A percentile compares a stretch with the other conserved stretches of the same genome.
These are phyloP conservation scores for Wickerhamomyces sp. DNA, from an alignment of 1,139 yeast species.

Conservation along the genomic window DNA sequence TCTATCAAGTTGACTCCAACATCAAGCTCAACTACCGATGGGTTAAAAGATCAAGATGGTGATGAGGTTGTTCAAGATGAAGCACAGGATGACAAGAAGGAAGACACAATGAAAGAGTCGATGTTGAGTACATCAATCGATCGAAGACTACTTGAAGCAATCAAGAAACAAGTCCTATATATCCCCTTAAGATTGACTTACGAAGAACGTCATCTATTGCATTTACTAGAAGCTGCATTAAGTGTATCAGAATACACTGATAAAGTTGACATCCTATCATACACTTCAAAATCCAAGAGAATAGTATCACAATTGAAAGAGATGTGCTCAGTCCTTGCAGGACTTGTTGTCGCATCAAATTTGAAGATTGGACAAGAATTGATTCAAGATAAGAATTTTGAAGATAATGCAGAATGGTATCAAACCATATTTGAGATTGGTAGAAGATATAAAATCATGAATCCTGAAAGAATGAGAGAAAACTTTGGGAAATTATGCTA, in stretches of 20 bases:
- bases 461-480: conserved; percentile 72
- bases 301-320: conserved; percentile 65
- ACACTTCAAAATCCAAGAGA: conserved; percentile 58
- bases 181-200: conserved; percentile 62
- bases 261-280: conserved; percentile 60
- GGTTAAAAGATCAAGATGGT: conserved; percentile 15
- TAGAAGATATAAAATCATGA: conserved; percentile 71
- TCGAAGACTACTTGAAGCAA: conserved; percentile 24
- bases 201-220: conserved; percentile 60
- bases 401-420: conserved; percentile 65
- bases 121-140: conserved; percentile 1
- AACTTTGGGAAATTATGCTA: conserved; percentile 71
- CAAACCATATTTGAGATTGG: conserved; percentile 66
- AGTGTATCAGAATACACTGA: conserved; percentile 75
- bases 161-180: conserved; percentile 44
- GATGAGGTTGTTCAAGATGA: conserved; percentile 17
- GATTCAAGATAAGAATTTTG: conserved; percentile 57
- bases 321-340: conserved; percentile 69
- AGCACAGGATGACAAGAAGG: conserved; percentile 5
- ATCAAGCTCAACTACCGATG: conserved; percentile 8
- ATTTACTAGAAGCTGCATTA: conserved; percentile 63
- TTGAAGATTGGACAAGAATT: conserved; percentile 60
- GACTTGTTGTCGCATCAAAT: conserved; percentile 67
- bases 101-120: neutral
- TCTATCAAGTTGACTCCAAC: conserved; percentile 27